Evolutionary conservation across 2,329 filamentous ascomycete species (phyloP).

Genomic region (Lecanoromycetidae sp.): DNA sequence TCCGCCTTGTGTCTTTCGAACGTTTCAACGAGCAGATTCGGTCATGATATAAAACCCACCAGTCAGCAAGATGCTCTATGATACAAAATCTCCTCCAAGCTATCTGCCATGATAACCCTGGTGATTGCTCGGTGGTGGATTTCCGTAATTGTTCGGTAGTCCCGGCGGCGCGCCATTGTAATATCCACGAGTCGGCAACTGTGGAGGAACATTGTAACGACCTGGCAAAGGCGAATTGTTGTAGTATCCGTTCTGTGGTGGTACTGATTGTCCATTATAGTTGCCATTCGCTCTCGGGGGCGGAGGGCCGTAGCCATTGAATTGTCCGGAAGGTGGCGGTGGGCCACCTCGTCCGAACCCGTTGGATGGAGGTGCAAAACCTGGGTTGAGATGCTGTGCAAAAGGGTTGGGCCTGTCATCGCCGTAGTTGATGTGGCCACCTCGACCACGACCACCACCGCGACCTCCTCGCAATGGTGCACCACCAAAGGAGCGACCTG

Average conservation of each 20-base stretch:
- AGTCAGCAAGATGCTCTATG: too few species aligned
- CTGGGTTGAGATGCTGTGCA: conserved; percentile 21
- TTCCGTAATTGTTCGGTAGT: conserved; percentile 5
- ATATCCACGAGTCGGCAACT: not conserved
- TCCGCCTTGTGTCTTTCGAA: too few species aligned
- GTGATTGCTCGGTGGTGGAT: not conserved
- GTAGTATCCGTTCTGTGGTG: conserved; percentile 7
- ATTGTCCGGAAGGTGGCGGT: conserved; percentile 32
- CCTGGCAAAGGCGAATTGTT: conserved; percentile 7
- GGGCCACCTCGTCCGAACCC: conserved; percentile 35
- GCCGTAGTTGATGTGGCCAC: conserved; percentile 44
- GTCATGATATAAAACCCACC: too few species aligned
- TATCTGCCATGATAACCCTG: not conserved
- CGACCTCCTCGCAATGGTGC: conserved; percentile 40
- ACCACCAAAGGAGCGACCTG: conserved; percentile 59
- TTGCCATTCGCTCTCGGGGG: conserved; percentile 12
- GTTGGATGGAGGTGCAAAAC: conserved; percentile 22
- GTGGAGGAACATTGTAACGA: conserved; percentile 4
- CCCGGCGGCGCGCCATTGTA: conserved; percentile 4
- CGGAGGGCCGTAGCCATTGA: conserved; percentile 21
- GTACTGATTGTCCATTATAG: conserved; percentile 11
- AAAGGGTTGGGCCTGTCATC: conserved; percentile 24
- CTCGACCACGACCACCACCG: conserved; percentile 35
- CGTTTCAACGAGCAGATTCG: too few species aligned
- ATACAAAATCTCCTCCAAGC: not conserved